Evolutionary conservation across 169 alveolate species (phyloP), one percentile per base, ranked within the genome.

Genomic region (Ichthyophthirius multifiliis): DNA sequence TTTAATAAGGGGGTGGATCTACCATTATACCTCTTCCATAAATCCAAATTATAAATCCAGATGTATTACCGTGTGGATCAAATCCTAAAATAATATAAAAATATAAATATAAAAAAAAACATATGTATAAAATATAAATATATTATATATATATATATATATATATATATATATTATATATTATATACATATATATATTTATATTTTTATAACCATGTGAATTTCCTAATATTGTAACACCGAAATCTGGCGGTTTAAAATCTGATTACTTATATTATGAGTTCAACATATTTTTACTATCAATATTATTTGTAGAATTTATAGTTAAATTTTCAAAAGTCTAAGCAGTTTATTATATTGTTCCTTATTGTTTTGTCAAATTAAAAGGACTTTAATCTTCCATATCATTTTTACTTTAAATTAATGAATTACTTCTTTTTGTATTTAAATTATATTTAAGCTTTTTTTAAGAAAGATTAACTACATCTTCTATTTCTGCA

Each of bases 1-100:
- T 39, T 2, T 81, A 76, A 55, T 71, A 81, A 31, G 86, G 86
- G 73, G 86, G 86, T 31, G 86, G 86, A 55, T 81, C 86, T 2
- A 81, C 86, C 86, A 81, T 81, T 9, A 81, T 81, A 9, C 86
- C 86, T 48, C 80, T 81, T 15, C 86, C 86, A 73, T 71, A 45
- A 4, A 46, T 20, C 86, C 86, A 81, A 27, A 81, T 47, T 1
- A 81, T 81, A 43, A 71, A 81, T 16, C 86, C 86, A 3, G 82
- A 71, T 4, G 82, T 73, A 4, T 65, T 55, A 1, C 86, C 86
- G n/a, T 81, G 46, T 4, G 86, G 86, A 37, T 81, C 86, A 44
- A 81, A 81, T 39, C 86, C 86, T 64, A n/a, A n/a, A n/a, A n/a
- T 55, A 39, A 64, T 5, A 65, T 27, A 48, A 32, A 48, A 2